These are phyloP conservation scores for Parasitella parasitica DNA, from an alignment of 371 early-diverging fungal genomes.

Conservation along the genomic window DNA sequence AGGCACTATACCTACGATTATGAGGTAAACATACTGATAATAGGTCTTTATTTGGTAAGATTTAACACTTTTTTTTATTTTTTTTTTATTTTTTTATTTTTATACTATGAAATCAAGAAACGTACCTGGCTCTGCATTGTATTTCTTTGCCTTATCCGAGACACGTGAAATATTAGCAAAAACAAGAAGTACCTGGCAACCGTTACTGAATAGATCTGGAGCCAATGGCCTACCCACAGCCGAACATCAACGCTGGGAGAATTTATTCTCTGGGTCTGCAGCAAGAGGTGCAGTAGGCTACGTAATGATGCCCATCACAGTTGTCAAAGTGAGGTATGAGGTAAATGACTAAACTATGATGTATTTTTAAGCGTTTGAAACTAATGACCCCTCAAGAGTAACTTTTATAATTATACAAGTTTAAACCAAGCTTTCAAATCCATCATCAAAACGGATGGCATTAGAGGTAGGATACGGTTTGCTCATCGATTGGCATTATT, in stretches of 20 bases:
- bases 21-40: constrained; percentile 62
- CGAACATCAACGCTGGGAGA: constrained; percentile 52
- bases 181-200: constrained; percentile 39
- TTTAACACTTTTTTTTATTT: background rate
- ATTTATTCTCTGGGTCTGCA: constrained; percentile 75
- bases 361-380: too few species aligned
- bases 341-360: constrained; percentile 31
- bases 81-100: background rate
- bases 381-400: too few species aligned
- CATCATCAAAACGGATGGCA: constrained; percentile 60
- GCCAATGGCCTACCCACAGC: constrained; percentile 9
- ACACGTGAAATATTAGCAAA: constrained; percentile 45
- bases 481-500: background rate
- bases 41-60: background rate
- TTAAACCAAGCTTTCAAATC: constrained; percentile 62
- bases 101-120: constrained; percentile 47
- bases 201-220: constrained; percentile 15
- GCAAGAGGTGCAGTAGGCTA: constrained; percentile 88
- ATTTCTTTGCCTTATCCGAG: constrained; percentile 68
- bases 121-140: constrained; percentile 84
- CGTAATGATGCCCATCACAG: constrained; percentile 92
- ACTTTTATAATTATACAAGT: constrained; percentile 76
- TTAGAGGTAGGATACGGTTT: constrained; percentile 47
- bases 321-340: constrained; percentile 93
- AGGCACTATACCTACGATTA: constrained; percentile 83